Evolutionary conservation across 305 asterid genomes (phyloP).

Genomic region (Withania somnifera): DNA sequence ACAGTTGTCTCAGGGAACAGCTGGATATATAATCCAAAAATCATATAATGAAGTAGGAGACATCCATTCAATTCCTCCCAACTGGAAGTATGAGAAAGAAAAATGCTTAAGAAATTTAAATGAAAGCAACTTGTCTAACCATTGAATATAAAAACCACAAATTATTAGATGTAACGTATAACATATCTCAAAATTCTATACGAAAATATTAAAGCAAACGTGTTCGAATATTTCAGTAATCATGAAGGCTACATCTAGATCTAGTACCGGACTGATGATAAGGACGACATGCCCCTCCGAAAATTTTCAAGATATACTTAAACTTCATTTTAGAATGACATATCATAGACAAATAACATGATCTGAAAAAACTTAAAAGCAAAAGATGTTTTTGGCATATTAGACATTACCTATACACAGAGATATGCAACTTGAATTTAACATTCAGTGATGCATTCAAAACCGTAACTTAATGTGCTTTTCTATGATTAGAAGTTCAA

Average conservation of each 20-base stretch:
- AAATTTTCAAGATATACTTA: neutral
- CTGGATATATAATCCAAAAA: neutral
- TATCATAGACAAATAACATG: neutral
- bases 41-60: neutral
- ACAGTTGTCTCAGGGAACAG: neutral
- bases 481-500: neutral
- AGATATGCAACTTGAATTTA: neutral
- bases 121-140: neutral
- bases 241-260: neutral
- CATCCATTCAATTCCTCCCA: neutral
- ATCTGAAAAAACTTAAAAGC: neutral
- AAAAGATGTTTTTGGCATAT: neutral
- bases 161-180: neutral
- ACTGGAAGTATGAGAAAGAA: neutral
- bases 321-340: neutral
- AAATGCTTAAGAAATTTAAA: neutral
- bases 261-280: neutral
- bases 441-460: neutral
- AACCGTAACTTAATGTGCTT: neutral
- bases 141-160: neutral
- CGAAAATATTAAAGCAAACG: neutral
- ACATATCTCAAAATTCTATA: neutral
- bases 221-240: neutral
- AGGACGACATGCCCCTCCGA: neutral
- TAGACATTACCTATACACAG: neutral